Evolutionary conservation across 2,329 filamentous ascomycete species (phyloP), one percentile per base, ranked within the genome.

Genomic region (Fonsecaea monophora): DNA sequence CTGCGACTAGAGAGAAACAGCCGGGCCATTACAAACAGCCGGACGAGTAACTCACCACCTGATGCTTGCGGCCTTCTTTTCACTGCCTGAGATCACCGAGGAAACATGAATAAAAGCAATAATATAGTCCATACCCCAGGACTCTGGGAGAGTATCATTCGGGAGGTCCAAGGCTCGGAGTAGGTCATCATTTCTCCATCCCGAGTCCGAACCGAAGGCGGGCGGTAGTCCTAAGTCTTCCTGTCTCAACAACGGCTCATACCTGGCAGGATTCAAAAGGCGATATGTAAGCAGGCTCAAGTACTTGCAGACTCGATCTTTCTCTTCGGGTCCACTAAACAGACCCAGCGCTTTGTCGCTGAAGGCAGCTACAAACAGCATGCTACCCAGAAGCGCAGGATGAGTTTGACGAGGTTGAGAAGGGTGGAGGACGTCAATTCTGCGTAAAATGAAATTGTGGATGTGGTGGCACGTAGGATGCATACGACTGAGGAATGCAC

Each of bases 281-380:
- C 72, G 67, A 62, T 82, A 64, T 75, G 71, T 65, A 73, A 80
- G 70, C 76, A 79, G 68, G 74, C 70, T 70, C 32, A 71, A 53
- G 53, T 70, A 70, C 53, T 71, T 70, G 68, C 68, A 71, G 8
- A 71, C 64, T 15, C 68, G 78, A 6, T 80, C 78, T 45, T 77
- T 77, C 10, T 78, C 76, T 15, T 81, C 75, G 1, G 79, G 78
- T 0, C 80, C 80, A 7, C 78, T 80, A 0, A 80, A 75, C 21
- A 80, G 75, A 8, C 83, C 77, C 18, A 81, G 70, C 34, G 77
- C 78, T 57, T 81, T 80, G 58, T 83, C 81, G 0, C 82, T 84
- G 64, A 84, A 81, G 0, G 81, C 79, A 9, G 80, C 78, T 53
- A 79, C 81, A 79, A 82, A 85, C 0, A 85, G 75, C 65, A 85